Base-by-base conservation (phyloP, 257 asterid species). In the Solanum tarijense region DNA sequence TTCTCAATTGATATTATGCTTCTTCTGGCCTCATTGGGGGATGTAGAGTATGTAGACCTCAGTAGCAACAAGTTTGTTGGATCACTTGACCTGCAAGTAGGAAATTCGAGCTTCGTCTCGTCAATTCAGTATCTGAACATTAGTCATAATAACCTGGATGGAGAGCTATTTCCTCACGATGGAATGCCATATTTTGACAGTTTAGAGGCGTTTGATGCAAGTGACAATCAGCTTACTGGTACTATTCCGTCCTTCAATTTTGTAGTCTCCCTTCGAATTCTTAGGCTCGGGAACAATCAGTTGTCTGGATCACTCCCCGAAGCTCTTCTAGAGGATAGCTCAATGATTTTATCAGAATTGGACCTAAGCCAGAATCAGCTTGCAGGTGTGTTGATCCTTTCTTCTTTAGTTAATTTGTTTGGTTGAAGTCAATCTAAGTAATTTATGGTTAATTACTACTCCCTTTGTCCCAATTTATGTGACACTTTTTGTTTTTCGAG, bases 331-430 rank as follows among this genome's bases (percentile, higher is more conserved):
- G 97, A 90, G 73, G 97, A 93, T 91, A 95, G 95, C 91, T 96
- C 99, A 34, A 96, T 92, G 96, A 88, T 96, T 79, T 92, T 96
- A 89, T 89, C 94, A 81, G 98, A 96, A 69, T 88, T 95, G 90
- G 99, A 96, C 93, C 90, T 96, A 35, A 96, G 98, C 93, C 95
- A 86, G 90, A 96, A 96, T 91, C 94, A 91, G 88, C 94, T 95
- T 75, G 92, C 93, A 93, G 98, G 99, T 96, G 88, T 72, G 91
- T 71, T 23, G 83, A 66, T 20, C 13, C 65, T 36, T 81, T 66
- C 43, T 39, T 85, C 62, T 85, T 62, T 39, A 27, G 27, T 60
- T 39, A 23, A 66, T 85, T 62, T 81, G 41, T n/a, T 29, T 48
- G 69, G 39, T 81, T 81, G 85, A 29, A 48, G 29, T 81, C 25